These are phyloP conservation scores for Termitomyces sp. DNA, from an alignment of 768 basidiomycete genomes.

Conservation along the genomic window DNA sequence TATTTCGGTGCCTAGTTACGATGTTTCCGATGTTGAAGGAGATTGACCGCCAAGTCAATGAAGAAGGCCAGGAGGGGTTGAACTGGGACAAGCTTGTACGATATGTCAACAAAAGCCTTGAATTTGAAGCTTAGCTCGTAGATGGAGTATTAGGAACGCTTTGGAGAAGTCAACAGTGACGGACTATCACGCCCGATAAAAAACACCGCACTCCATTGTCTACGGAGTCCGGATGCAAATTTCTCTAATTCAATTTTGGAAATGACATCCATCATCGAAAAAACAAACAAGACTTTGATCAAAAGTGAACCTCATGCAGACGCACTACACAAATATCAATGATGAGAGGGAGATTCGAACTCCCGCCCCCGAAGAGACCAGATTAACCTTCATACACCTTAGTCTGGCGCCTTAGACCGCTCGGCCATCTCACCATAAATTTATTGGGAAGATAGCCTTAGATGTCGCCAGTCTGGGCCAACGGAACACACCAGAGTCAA, in stretches of 20 bases:
- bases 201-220: too few relatives aligned
- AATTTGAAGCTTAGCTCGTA: not conserved
- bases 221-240: too few relatives aligned
- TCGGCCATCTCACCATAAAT: constrained; percentile 74
- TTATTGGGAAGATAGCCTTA: too few relatives aligned
- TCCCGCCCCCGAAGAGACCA: constrained; percentile 20
- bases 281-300: too few relatives aligned
- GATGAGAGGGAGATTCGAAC: constrained; percentile 21
- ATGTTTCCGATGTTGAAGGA: not conserved
- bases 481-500: too few relatives aligned
- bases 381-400: constrained; percentile 30
- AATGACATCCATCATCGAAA: too few relatives aligned
- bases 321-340: not conserved
- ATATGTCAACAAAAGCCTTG: not conserved
- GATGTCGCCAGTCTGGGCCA: too few relatives aligned
- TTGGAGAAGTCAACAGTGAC: not conserved
- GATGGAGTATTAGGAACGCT: not conserved
- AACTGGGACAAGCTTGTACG: not conserved
- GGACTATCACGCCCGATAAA: too few relatives aligned
- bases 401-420: constrained; percentile 79
- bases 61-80: too few relatives aligned
- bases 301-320: too few relatives aligned
- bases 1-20: not conserved
- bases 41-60: too few relatives aligned
- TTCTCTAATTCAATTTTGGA: too few relatives aligned